Evolutionary conservation across 805 yeast species (phyloP), one percentile per base, ranked within the genome.

Genomic region (Barnettozyma vustinii): DNA sequence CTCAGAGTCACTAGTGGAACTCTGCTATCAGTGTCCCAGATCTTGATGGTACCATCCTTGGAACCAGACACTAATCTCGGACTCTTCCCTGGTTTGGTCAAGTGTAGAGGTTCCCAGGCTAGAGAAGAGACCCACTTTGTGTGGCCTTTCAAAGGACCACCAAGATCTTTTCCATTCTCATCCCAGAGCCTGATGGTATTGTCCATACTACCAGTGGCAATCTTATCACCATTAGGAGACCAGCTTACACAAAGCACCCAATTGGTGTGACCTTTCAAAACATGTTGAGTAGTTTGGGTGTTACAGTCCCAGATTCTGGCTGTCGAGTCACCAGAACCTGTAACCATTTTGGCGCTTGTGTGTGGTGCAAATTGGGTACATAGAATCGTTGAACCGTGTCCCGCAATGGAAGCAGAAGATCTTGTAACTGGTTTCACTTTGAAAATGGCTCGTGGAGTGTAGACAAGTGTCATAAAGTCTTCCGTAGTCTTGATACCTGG

Each of bases 121-220:
- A 94, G 71, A 3, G 95, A 81, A 0, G 96, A 84, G 41, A 94
- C 82, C 92, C 96, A 92, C 65, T 92, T 90, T 16, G 77, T 61
- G 61, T 94, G 99, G 2, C 98, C 98, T 27, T 67, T 64, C 56
- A 92, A 68, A 0, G 95, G 79, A 45, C 76, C 76, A 10, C 97
- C 97, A 13, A 86, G 51, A 6, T 84, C 78, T 54, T 76, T 75
- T 15, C 98, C 98, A 13, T 81, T 76, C 13, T 70, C 71, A 53
- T 88, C 90, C 98, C 98, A 94, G 32, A 94, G 66, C 58, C 96
- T 75, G 20, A 94, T 75, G 4, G 96, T 87, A 61, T 79, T 81
- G 63, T 94, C 99, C 96, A 89, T 90, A 23, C 96, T 83, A 0
- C 98, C 99, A 1, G 99, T 92, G 12, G 99, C 99, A 42, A 94